These are phyloP conservation scores for Apophysomyces trapeziformis DNA, from an alignment of 371 early-diverging fungal species.

Conservation along the genomic window DNA sequence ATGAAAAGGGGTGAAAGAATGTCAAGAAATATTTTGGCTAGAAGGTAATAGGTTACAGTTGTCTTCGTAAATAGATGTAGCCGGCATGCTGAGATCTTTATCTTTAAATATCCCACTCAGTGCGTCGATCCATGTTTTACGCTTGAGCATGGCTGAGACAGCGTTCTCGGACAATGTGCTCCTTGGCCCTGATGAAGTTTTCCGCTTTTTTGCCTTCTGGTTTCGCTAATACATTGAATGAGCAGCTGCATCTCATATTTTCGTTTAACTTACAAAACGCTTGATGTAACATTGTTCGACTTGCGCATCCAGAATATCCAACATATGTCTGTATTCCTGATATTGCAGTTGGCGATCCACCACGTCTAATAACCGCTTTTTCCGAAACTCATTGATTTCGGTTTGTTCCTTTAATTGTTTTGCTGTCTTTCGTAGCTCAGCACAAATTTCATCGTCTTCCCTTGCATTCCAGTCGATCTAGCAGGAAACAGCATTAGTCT, in stretches of 20 bases:
- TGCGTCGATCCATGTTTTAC: slow-evolving; percentile 52
- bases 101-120: slow-evolving; percentile 47
- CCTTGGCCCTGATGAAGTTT: slow-evolving; percentile 59
- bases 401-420: slow-evolving; percentile 76
- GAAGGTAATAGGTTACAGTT: neutral
- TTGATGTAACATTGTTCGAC: slow-evolving; percentile 86
- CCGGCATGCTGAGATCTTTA: slow-evolving; percentile 44
- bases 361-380: slow-evolving; percentile 66
- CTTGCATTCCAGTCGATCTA: slow-evolving; percentile 73
- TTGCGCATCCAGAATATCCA: slow-evolving; percentile 87
- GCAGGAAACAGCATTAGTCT: neutral
- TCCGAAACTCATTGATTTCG: slow-evolving; percentile 67
- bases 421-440: slow-evolving; percentile 69
- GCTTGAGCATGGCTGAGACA: slow-evolving; percentile 58
- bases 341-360: slow-evolving; percentile 81
- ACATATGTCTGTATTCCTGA: slow-evolving; percentile 85
- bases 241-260: neutral
- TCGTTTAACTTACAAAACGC: slow-evolving; percentile 69
- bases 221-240: slow-evolving; percentile 43
- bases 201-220: slow-evolving; percentile 77
- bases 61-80: slow-evolving; percentile 36
- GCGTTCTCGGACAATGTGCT: slow-evolving; percentile 57
- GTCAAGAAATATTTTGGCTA: neutral
- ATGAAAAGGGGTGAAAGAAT: neutral
- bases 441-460: slow-evolving; percentile 88